These are phyloP conservation scores for Phytophthora europaea DNA, from an alignment of 352 stramenopile genomes.

Conservation along the genomic window DNA sequence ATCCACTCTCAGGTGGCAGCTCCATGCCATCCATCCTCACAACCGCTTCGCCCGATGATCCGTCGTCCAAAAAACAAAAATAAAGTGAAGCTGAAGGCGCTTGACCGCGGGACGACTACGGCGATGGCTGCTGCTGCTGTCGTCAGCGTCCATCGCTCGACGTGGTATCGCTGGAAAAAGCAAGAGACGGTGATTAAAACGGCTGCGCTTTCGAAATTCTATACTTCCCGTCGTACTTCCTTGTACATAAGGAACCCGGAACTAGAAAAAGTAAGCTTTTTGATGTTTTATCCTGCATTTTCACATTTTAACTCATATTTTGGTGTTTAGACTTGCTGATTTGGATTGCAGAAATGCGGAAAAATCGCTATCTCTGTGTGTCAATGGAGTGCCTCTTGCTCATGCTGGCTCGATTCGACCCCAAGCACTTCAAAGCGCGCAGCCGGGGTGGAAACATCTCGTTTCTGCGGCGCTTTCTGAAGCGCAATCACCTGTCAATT, in stretches of 20 bases:
- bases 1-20: not conserved
- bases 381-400: not conserved
- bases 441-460: not conserved
- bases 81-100: not conserved
- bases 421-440: not conserved
- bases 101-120: not conserved
- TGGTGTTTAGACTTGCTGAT: not conserved
- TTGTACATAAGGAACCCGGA: not conserved
- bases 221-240: not conserved
- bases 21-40: not conserved
- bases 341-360: not conserved
- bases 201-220: not conserved
- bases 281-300: not conserved
- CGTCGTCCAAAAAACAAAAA: not conserved
- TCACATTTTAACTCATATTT: not conserved
- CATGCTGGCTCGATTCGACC: not conserved
- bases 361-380: not conserved
- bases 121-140: too few relatives aligned
- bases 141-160: not conserved
- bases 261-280: too few relatives aligned
- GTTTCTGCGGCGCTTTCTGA: not conserved
- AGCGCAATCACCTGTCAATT: not conserved
- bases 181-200: not conserved
- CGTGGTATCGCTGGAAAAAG: not conserved
- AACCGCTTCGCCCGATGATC: not conserved